Conservation (phyloP, 2,329 filamentous ascomycete genomes). For the Leptographium radiaticola region DNA sequence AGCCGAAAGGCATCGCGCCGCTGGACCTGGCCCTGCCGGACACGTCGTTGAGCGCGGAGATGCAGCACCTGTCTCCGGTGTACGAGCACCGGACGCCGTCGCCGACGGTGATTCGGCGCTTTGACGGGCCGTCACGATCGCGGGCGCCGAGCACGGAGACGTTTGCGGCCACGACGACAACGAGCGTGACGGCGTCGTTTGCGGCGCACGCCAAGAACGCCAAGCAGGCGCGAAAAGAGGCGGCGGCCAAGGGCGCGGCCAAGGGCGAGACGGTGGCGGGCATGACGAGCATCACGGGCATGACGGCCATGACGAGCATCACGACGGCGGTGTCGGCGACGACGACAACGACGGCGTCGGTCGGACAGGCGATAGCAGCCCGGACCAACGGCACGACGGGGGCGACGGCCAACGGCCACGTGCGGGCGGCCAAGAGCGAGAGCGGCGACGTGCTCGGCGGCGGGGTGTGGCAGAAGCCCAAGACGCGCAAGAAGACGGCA, state of each 20-base stretch:
- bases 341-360: neutral
- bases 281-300: no score
- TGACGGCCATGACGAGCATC: no score
- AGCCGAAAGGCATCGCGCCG: slow-evolving; percentile 39
- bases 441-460: slow-evolving; percentile 17
- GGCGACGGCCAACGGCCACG: slow-evolving; percentile 31
- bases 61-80: slow-evolving; percentile 54
- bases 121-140: slow-evolving; percentile 14
- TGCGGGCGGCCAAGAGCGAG: slow-evolving; percentile 41
- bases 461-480: slow-evolving; percentile 47
- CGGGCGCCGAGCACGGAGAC: neutral
- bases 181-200: neutral
- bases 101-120: slow-evolving; percentile 44
- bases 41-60: slow-evolving; percentile 26
- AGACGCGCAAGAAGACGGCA: slow-evolving; percentile 36
- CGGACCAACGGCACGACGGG: slow-evolving; percentile 23
- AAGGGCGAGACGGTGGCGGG: slow-evolving; percentile 8
- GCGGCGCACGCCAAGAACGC: neutral
- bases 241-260: slow-evolving; percentile 6
- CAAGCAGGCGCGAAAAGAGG: neutral
- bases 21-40: slow-evolving; percentile 41
- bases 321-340: slow-evolving; percentile 9
- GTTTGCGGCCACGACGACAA: neutral
- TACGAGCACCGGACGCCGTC: slow-evolving; percentile 62
- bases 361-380: neutral